Percentiles rank a stretch among this genome's conserved stretches.
Evolutionary conservation across 106 monocot species (phyloP).

Genomic region (Amphibolis antarctica): DNA sequence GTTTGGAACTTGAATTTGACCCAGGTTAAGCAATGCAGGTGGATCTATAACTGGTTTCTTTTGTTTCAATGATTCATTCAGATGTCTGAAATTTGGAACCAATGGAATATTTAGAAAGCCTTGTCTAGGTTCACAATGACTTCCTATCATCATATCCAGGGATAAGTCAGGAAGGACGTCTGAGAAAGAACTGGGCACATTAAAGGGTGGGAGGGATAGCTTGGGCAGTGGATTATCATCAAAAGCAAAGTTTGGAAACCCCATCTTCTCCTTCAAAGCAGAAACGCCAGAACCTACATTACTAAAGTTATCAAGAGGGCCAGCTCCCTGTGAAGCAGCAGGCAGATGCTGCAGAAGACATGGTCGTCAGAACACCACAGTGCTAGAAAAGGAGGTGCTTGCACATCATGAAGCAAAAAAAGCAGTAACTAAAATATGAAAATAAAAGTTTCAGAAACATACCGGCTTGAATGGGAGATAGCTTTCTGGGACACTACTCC

Average conservation of each 20-base stretch:
- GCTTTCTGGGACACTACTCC: constrained; percentile 36
- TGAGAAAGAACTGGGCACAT: constrained; percentile 23
- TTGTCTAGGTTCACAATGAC: constrained; percentile 8
- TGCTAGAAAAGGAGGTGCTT: background rate
- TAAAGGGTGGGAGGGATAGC: constrained; percentile 30
- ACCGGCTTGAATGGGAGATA: constrained; percentile 65
- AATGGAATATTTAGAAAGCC: constrained; percentile 45
- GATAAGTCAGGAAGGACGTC: constrained; percentile 53
- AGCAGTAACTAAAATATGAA: background rate
- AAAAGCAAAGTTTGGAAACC: constrained; percentile 38
- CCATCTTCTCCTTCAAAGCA: constrained; percentile 53
- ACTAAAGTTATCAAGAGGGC: constrained; percentile 16
- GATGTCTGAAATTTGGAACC: constrained; percentile 37
- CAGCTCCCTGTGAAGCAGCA: constrained; percentile 16
- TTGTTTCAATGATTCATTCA: constrained; percentile 38
- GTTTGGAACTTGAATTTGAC: constrained; percentile 26
- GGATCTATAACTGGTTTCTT: constrained; percentile 38
- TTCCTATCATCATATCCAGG: constrained; percentile 33
- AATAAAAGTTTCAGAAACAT: constrained; percentile 11
- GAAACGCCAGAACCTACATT: constrained; percentile 30
- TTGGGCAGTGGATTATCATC: constrained; percentile 23
- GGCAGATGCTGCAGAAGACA: constrained; percentile 36
- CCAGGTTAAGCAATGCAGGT: constrained; percentile 38
- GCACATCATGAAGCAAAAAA: background rate
- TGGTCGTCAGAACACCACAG: background rate